Evolutionary conservation across 139 green algal species (phyloP), one percentile per base, ranked within the genome.

Genomic region (Klebsormidium nitens): DNA sequence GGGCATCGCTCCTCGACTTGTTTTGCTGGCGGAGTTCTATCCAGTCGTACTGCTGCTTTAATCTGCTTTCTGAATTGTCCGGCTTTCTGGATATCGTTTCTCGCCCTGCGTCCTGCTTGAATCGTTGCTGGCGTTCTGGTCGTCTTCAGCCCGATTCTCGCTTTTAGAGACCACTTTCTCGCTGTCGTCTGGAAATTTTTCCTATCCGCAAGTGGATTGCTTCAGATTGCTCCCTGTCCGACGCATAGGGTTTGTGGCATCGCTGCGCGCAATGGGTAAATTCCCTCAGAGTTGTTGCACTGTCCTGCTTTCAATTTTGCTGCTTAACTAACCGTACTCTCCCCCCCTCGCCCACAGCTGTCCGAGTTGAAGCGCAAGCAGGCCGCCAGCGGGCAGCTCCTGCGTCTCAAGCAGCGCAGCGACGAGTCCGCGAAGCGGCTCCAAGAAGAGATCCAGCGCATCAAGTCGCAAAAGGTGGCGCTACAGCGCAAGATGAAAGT

Each of bases 391-490:
- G 31, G 84, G 58, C 28, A n/a, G 42, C 34, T 44, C 23, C 5
- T 82, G 52, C 81, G 79, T 74, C 79, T 84, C n/a, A 85, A 89
- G 76, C 55, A 78, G 69, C 74, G 77, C 39, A 80, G 68, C 2
- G 81, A 86, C 4, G 69, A 76, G 61, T 26, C 3, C 14, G 36
- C 69, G 61, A 71, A 74, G 29, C 78, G 82, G 47, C 80, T 96
- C 49, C 59, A 89, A 23, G 66, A 40, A 1, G 89, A 96, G 68
- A 95, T 95, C 57, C n/a, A 47, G 6, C 57, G 75, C 48, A 93
- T 96, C 71, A 94, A 94, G 74, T 64, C 83, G 57, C 83, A 91
- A 60, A 90, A 90, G 76, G 87, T 89, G 35, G 1, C 44, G 55
- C 31, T 87, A 5, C 26, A 63, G 2, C 61, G 31, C 35, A 73